These are phyloP conservation scores for Iris macrosiphon DNA, from an alignment of 106 monocot genomes.

Conservation along the genomic window DNA sequence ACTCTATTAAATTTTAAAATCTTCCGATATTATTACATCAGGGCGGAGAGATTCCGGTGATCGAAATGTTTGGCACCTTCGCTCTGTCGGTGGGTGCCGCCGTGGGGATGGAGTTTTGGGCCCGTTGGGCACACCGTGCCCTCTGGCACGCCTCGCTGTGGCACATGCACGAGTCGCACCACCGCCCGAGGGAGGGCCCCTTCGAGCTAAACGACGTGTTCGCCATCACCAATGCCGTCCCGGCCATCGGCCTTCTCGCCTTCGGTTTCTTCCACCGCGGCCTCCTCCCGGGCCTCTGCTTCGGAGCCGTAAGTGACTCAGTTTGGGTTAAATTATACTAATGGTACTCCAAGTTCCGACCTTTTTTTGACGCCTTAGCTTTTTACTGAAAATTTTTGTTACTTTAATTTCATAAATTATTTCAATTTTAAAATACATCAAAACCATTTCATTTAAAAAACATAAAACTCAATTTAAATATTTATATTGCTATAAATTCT, in stretches of 20 bases:
- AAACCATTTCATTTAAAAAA: no score
- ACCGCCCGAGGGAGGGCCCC: slow-evolving; percentile 75
- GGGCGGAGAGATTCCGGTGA: slow-evolving; percentile 66
- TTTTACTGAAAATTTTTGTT: no score
- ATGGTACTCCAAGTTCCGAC: no score
- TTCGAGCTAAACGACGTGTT: slow-evolving; percentile 97
- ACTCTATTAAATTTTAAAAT: background rate
- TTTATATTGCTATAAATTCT: no score
- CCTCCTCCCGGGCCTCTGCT: slow-evolving; percentile 87
- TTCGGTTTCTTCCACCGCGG: slow-evolving; percentile 84
- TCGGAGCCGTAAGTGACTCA: slow-evolving; percentile 66
- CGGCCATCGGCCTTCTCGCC: slow-evolving; percentile 77
- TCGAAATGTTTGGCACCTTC: slow-evolving; percentile 82
- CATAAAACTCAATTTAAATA: no score
- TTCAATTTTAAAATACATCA: no score
- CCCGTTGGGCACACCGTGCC: slow-evolving; percentile 77
- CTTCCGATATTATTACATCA: slow-evolving; percentile 3
- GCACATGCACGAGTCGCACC: slow-evolving; percentile 97
- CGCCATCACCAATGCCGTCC: slow-evolving; percentile 80
- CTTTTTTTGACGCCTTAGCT: no score
- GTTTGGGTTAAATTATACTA: no score
- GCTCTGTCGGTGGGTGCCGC: slow-evolving; percentile 72
- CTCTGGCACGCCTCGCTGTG: slow-evolving; percentile 94
- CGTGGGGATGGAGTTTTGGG: slow-evolving; percentile 98
- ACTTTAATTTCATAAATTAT: no score